Evolutionary conservation across 2,329 filamentous ascomycete genomes (phyloP), one percentile per base, ranked within the genome.

Genomic region (Fusarium drepaniforme): DNA sequence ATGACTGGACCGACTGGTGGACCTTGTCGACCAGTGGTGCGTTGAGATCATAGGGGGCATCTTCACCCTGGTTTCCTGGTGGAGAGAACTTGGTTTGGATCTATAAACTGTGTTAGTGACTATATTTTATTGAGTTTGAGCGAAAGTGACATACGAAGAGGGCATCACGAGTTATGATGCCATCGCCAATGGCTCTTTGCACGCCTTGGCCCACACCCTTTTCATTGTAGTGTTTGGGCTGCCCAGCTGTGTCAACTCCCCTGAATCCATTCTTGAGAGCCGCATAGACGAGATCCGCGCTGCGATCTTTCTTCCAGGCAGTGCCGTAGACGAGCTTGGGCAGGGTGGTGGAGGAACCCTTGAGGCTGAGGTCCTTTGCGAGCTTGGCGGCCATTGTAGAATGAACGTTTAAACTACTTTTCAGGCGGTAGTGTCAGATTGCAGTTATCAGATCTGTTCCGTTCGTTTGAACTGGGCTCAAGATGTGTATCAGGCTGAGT

Each of bases 11-110:
- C 0, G 93, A 95, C 44, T 89, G 85, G 74, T 88, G 87, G 21
- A 96, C 89, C 82, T 96, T 92, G 21, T 92, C 87, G 16, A 85
- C 85, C 30, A 95, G 82, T 2, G 91, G 86, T 13, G 88, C 86
- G 2, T 85, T 80, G 2, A 89, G 82, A 77, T 92, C 86, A 81
- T 94, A 94, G 0, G 93, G 93, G 59, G 90, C 86, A 46, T 83
- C 82, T 2, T 84, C 84, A 78, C 92, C 89, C 80, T 96, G 93
- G 28, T 90, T 91, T 18, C 83, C 82, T 6, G 90, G 82, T 0
- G 92, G 88, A 1, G 93, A 94, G 84, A 93, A 97, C 82, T 96
- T 97, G n/a, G 94, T 96, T 88, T 97, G 94, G 53, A 96, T 86
- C 90, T 93, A 67, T 28, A 3, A 23, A 13, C 33, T 13, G 12